These are phyloP conservation scores for Tetragonia tetragonoides DNA, from an alignment of 148 eudicot genomes.

Conservation along the genomic window DNA sequence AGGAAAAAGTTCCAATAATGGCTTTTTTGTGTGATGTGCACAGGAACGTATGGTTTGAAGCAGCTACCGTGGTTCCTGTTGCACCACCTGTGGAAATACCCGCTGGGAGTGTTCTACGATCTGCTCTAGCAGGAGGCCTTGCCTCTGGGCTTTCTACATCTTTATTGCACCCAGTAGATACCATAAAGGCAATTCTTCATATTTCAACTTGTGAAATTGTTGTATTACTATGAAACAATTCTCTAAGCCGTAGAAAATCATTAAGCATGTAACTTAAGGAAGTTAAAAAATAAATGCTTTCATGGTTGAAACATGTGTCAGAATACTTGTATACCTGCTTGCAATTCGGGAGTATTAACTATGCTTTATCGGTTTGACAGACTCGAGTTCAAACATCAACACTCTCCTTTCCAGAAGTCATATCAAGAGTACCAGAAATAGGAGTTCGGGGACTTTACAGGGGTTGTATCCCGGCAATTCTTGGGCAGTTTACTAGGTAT, in stretches of 20 bases:
- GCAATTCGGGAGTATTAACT: constrained; percentile 6
- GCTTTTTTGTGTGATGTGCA: constrained; percentile 17
- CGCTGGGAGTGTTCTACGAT: constrained; percentile 76
- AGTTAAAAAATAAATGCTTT: not conserved
- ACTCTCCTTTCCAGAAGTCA: constrained; percentile 72
- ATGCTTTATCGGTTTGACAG: constrained; percentile 39
- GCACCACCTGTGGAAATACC: constrained; percentile 87
- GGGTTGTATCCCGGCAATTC: constrained; percentile 90
- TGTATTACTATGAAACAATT: not conserved
- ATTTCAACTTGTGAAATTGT: constrained; percentile 7
- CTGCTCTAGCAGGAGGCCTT: constrained; percentile 90
- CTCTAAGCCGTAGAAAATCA: not conserved
- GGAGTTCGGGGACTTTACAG: constrained; percentile 78
- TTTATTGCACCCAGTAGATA: constrained; percentile 84
- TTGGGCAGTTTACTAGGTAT: constrained; percentile 95
- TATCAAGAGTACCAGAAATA: constrained; percentile 79
- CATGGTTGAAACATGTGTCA: not conserved
- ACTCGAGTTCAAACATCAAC: constrained; percentile 93
- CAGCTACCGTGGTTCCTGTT: constrained; percentile 96
- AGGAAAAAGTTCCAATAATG: not conserved
- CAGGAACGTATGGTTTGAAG: constrained; percentile 97
- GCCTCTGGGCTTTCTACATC: constrained; percentile 88
- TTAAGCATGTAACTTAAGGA: not conserved
- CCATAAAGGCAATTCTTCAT: constrained; percentile 58
- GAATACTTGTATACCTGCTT: not conserved